Conservation (phyloP, 805 yeast species). For the Torulaspora microellipsoides region DNA sequence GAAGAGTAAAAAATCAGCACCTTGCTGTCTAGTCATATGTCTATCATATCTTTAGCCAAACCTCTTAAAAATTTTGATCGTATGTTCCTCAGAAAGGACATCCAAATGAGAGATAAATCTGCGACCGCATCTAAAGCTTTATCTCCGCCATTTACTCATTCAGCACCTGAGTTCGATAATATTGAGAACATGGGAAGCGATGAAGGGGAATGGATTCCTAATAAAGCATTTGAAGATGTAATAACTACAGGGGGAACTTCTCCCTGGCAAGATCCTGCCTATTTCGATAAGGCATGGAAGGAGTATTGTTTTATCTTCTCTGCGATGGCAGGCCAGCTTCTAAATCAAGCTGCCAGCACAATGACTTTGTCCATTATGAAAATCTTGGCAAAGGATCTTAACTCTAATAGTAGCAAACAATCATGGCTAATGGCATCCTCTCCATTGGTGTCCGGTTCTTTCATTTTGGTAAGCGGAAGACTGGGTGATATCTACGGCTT, state of each 20-base stretch:
- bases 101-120: no score
- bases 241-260: not conserved
- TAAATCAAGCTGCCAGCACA: conserved; percentile 40
- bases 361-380: conserved; percentile 39
- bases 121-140: no score
- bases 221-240: no score
- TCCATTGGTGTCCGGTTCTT: conserved; percentile 67
- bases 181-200: no score
- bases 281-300: conserved; percentile 16
- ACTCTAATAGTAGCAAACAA: conserved; percentile 34
- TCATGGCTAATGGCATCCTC: conserved; percentile 71
- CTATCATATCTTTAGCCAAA: no score
- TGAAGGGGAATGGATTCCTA: no score
- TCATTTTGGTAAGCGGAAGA: conserved; percentile 63
- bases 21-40: no score
- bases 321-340: conserved; percentile 36
- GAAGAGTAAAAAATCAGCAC: no score
- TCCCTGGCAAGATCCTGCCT: conserved; percentile 19
- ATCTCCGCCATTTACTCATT: no score
- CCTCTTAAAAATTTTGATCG: no score
- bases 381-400: conserved; percentile 33
- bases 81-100: no score
- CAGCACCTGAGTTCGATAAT: no score
- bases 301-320: conserved; percentile 30
- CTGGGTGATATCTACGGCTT: conserved; percentile 71